Evolutionary conservation across 2,329 filamentous ascomycete species (phyloP), one percentile per base, ranked within the genome.

Genomic region (Incumbomyces delicatus): DNA sequence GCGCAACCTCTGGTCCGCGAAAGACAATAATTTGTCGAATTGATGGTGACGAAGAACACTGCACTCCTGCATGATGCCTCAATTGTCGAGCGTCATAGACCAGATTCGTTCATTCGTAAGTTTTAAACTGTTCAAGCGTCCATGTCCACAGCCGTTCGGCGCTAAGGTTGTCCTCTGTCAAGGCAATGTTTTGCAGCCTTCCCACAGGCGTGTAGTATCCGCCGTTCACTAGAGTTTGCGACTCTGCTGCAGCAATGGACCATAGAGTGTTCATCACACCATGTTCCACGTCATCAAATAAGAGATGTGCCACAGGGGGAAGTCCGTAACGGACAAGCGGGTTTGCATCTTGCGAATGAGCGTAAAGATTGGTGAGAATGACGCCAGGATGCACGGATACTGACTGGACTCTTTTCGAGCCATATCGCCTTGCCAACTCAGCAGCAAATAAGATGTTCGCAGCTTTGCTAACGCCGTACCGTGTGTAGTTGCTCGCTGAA

Each of bases 401-500:
- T 17, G 66, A 65, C 17, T 62, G 64, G 33, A 57, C 40, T 17
- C 22, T 30, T 1, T 74, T 61, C 14, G 63, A 53, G 0, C 69
- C 69, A 45, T 69, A 63, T 1, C 67, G 66, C 6, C 67, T 63
- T 2, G 69, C 69, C 3, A 76, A 52, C 51, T 73, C 69, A 0
- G 63, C 55, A 2, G 70, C 69, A 39, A 70, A 69, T 4, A 73
- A 57, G 22, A 74, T 65, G 44, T 72, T 74, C 2, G 71, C 73
- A 0, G 71, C 64, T 55, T 76, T 77, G 49, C 68, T 71, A n/a
- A 70, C 67, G 7, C 64, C 69, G 53, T 77, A 78, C 1, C 71
- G 69, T 2, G 61, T 57, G 63, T 67, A 72, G 3, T 67, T 64
- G 30, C 63, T 66, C 3, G 57, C 48, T 0, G 50, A 49, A 18